Evolutionary conservation across 1,139 yeast species (phyloP), one percentile per base, ranked within the genome.

Genomic region (Scheffersomyces lignicola): DNA sequence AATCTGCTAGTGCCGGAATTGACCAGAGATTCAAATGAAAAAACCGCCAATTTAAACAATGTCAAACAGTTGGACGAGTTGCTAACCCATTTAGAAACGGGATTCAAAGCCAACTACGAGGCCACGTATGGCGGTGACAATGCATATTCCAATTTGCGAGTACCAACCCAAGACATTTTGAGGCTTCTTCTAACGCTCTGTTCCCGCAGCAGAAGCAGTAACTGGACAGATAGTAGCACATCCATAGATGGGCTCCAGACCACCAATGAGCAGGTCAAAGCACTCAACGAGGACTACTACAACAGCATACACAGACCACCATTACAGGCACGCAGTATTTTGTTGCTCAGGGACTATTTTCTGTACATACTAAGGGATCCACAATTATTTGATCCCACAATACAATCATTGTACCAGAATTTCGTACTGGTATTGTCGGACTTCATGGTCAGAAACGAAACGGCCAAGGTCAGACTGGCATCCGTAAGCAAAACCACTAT

Each of bases 141-240:
- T 43, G 10, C 32, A 25, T 35, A 31, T 20, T 26, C 29, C 21
- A 27, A 31, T 8, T 14, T 33, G 22, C 22, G 41, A 12, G 39
- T 55, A 12, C 69, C 63, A 2, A 56, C 68, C 1, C 34, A 37
- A 4, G 45, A 52, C 27, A 39, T 60, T 8, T 43, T 67, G 4
- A 53, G 66, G 6, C 39, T 67, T 2, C 39, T 68, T 15, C 38
- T 66, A 16, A 64, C 73, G 0, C 35, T 66, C 22, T 60, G 63
- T 1, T 50, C 62, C 0, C 44, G 69, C 33, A 38, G 51, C 17
- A 52, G 62, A 4, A 44, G 43, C 6, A 48, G 52, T 20, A 62
- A 62, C 38, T 61, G 57, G 56, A 48, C 60, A 6, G 43, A 48
- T 15, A 42, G 39, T 15, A 14, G 41, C 15, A 30, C 48, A 7